A percentile compares a stretch with the other conserved stretches of the same genome.
These are phyloP conservation scores for Pseudoperonospora humuli DNA, from an alignment of 352 stramenopile genomes.

Conservation along the genomic window DNA sequence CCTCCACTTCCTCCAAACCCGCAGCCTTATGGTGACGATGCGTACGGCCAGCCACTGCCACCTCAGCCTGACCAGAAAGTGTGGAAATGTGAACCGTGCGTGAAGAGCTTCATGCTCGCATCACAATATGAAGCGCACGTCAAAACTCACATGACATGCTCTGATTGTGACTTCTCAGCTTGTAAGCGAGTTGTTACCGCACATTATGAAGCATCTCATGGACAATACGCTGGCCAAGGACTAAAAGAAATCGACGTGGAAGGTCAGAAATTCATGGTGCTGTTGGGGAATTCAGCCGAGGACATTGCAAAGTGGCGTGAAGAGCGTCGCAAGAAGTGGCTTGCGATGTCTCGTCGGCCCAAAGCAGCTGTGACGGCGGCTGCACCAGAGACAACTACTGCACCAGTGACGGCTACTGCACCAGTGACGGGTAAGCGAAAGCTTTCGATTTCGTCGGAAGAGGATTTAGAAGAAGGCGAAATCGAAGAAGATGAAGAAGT, in stretches of 20 bases:
- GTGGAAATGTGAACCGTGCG: constrained; percentile 60
- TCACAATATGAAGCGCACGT: constrained; percentile 70
- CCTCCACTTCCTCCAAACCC: constrained; percentile 17
- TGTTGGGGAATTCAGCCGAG: constrained; percentile 71
- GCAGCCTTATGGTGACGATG: constrained; percentile 18
- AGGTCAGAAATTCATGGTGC: constrained; percentile 82
- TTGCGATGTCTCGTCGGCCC: constrained; percentile 21
- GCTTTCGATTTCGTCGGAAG: constrained; percentile 30
- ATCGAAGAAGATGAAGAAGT: constrained; percentile 33
- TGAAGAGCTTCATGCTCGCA: constrained; percentile 59
- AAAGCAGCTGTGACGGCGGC: constrained; percentile 4
- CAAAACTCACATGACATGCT: constrained; percentile 60
- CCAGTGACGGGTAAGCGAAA: constrained; percentile 36
- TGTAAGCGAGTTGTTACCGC: constrained; percentile 70
- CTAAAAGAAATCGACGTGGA: constrained; percentile 81
- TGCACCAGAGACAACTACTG: too few species aligned
- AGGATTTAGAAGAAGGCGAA: constrained; percentile 58
- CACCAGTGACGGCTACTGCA: neutral
- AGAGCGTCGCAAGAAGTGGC: constrained; percentile 68
- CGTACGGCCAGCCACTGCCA: constrained; percentile 3
- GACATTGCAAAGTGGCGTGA: constrained; percentile 76
- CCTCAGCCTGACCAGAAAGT: constrained; percentile 12
- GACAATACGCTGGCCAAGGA: constrained; percentile 55
- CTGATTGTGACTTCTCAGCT: constrained; percentile 58
- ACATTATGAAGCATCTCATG: constrained; percentile 63